Percentiles rank a stretch among this genome's conserved stretches.
These are phyloP conservation scores for Penicillium janthinellum DNA, from an alignment of 2,329 filamentous ascomycete genomes.

Conservation along the genomic window DNA sequence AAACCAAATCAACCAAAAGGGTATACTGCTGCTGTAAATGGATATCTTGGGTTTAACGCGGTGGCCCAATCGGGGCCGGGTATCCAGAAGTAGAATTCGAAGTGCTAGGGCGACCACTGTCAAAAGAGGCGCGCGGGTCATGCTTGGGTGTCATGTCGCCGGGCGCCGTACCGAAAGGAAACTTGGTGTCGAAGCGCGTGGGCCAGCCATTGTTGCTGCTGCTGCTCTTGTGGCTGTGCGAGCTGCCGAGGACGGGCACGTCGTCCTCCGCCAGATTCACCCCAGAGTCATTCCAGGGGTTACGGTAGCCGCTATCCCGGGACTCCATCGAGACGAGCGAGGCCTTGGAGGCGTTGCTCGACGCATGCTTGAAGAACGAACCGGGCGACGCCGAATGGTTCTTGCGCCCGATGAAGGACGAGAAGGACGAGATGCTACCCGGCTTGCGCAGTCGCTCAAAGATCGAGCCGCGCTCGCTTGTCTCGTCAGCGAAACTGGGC, in stretches of 20 bases:
- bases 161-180: slow-evolving; percentile 63
- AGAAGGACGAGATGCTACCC: slow-evolving; percentile 89
- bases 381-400: slow-evolving; percentile 85
- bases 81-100: slow-evolving; percentile 98
- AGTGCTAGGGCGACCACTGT: slow-evolving; percentile 89
- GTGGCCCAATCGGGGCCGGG: slow-evolving; percentile 87
- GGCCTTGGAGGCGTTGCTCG: slow-evolving; percentile 86
- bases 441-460: slow-evolving; percentile 94
- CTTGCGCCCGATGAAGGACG: slow-evolving; percentile 95
- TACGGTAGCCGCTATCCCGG: slow-evolving; percentile 89
- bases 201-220: slow-evolving; percentile 58
- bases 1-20: slow-evolving; percentile 40
- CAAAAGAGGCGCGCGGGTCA: slow-evolving; percentile 78
- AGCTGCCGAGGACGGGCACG: slow-evolving; percentile 52
- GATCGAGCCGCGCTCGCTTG: slow-evolving; percentile 76
- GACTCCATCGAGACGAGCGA: slow-evolving; percentile 96
- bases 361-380: slow-evolving; percentile 89
- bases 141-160: slow-evolving; percentile 85
- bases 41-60: slow-evolving; percentile 69
- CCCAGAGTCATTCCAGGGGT: slow-evolving; percentile 97
- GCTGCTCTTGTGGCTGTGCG: slow-evolving; percentile 66
- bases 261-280: slow-evolving; percentile 93
- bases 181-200: slow-evolving; percentile 62
- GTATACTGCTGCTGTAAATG: slow-evolving; percentile 51
- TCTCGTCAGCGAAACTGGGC: slow-evolving; percentile 77